Conservation (phyloP, 2,329 filamentous ascomycete species). For the Colletotrichum chlorophyti region DNA sequence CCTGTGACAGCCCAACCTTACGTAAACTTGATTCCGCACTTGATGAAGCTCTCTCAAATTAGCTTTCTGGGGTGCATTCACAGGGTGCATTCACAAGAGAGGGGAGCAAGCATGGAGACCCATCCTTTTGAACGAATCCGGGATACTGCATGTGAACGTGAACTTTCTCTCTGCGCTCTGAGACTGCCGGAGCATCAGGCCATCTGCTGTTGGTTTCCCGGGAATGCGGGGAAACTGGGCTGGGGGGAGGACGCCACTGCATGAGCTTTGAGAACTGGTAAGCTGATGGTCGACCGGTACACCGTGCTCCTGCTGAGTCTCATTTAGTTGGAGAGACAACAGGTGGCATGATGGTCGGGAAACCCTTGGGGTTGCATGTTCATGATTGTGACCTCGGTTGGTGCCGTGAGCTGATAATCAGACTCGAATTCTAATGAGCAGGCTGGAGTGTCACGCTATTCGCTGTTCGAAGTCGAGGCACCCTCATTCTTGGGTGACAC, state of each 20-base stretch:
- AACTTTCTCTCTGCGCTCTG: conserved; percentile 15
- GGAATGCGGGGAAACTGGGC: conserved; percentile 22
- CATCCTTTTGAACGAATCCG: not conserved
- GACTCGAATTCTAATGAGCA: not conserved
- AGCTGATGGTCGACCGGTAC: conserved; percentile 1
- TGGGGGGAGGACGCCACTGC: not conserved
- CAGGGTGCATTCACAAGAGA: not conserved
- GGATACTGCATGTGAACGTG: conserved; percentile 14
- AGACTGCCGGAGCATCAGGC: conserved; percentile 23
- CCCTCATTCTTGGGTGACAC: not conserved
- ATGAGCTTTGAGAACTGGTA: too few relatives aligned
- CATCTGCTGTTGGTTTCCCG: not conserved
- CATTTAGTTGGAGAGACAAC: too few relatives aligned
- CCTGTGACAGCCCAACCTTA: conserved; percentile 5
- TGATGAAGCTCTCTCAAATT: conserved; percentile 7
- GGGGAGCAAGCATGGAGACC: not conserved
- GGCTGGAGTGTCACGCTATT: not conserved
- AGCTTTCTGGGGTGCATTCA: conserved; percentile 5
- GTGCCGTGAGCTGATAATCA: conserved; percentile 4
- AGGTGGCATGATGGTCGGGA: conserved; percentile 4
- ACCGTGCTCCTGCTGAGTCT: not conserved
- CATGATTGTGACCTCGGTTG: not conserved
- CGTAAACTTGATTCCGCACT: not conserved
- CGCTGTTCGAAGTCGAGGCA: not conserved
- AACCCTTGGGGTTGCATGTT: not conserved